These are phyloP conservation scores for Tilletia caries DNA, from an alignment of 1,284 basidiomycete genomes.

Conservation along the genomic window DNA sequence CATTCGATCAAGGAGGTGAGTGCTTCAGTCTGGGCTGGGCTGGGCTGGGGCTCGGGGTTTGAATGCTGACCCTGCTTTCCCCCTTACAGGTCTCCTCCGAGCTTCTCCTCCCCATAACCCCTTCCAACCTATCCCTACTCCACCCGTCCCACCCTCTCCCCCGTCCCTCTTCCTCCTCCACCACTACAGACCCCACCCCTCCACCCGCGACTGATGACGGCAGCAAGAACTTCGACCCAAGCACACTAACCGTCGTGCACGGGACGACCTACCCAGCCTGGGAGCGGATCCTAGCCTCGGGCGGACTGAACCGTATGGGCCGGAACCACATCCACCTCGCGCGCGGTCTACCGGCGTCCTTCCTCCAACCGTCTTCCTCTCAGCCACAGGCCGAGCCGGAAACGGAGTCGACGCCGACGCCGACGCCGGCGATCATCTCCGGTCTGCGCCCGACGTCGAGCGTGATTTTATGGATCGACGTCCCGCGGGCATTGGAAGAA, in stretches of 20 bases:
- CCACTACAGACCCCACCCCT: neutral
- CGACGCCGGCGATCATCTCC: conserved; percentile 43
- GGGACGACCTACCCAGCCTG: conserved; percentile 57
- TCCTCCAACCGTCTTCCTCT: conserved; percentile 15
- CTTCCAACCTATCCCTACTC: neutral
- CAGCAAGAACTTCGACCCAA: conserved; percentile 8
- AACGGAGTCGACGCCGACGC: neutral
- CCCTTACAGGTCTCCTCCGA: conserved; percentile 1
- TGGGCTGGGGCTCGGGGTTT: neutral
- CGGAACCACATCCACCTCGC: conserved; percentile 86
- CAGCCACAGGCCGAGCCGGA: neutral
- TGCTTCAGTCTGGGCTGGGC: neutral
- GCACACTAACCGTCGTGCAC: conserved; percentile 28
- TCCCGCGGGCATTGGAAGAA: conserved; percentile 66
- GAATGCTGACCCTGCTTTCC: neutral
- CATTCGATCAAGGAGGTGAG: conserved; percentile 72
- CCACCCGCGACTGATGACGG: conserved; percentile 17
- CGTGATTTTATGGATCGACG: conserved; percentile 71
- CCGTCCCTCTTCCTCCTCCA: neutral
- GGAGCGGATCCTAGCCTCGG: conserved; percentile 41
- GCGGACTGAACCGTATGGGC: conserved; percentile 77
- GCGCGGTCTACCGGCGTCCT: conserved; percentile 56
- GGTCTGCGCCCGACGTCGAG: conserved; percentile 73
- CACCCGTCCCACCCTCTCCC: neutral
- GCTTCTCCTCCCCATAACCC: neutral